phyloP scores from a whole-genome alignment of 176 grass and related monocot species.

The Ananas comosus region DNA sequence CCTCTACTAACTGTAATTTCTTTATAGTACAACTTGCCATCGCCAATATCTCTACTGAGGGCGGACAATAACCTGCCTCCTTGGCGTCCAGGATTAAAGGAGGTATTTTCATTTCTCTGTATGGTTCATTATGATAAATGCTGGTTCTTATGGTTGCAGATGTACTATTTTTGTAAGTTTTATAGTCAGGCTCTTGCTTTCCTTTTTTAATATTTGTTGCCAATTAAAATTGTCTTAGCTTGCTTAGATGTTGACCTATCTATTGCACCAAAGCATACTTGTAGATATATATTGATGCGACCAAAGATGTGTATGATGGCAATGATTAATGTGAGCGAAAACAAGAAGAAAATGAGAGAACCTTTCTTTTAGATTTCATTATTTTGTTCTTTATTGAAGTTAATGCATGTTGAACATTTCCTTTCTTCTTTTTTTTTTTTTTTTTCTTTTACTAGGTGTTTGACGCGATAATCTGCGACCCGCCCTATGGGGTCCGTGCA shows the following conservation, averaged over 20 bases:
- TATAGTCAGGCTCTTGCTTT: not conserved
- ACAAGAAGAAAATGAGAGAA: not conserved
- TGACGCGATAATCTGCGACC: constrained; percentile 86
- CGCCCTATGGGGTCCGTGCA: constrained; percentile 89
- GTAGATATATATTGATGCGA: no score
- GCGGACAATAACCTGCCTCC: constrained; percentile 92
- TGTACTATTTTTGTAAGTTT: not conserved
- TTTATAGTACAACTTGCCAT: constrained; percentile 86
- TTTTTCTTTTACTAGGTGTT: constrained; percentile 39
- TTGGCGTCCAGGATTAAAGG: constrained; percentile 71
- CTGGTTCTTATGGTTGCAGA: not conserved
- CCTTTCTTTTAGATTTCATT: not conserved
- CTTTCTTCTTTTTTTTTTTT: not conserved
- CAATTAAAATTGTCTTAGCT: not conserved
- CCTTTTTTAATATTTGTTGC: not conserved
- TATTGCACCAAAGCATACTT: not conserved
- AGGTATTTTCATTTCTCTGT: constrained; percentile 41
- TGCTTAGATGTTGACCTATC: not conserved
- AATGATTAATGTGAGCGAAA: no score
- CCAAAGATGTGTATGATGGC: no score
- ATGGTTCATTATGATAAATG: not conserved
- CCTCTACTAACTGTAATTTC: constrained; percentile 17
- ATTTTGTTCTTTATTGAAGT: not conserved
- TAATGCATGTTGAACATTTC: not conserved
- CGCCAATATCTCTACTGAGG: constrained; percentile 63